Conservation (phyloP, 495 filamentous ascomycete genomes). For the Penicillium diatomitis region DNA sequence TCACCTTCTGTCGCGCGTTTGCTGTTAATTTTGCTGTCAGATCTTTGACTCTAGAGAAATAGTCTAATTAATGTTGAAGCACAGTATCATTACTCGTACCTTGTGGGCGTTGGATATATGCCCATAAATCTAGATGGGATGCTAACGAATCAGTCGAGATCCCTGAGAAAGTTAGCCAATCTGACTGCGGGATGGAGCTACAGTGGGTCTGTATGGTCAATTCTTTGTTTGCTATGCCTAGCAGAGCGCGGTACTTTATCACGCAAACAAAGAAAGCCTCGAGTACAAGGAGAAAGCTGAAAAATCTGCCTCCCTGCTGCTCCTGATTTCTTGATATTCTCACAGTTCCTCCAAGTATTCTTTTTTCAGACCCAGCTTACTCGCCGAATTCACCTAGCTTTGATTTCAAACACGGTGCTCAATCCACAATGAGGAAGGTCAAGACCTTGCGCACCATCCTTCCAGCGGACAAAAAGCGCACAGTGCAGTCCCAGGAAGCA, state of each 20-base stretch:
- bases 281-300: not conserved
- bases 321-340: not conserved
- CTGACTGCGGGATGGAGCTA: not conserved
- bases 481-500: not conserved
- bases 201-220: not conserved
- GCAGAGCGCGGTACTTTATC: not conserved
- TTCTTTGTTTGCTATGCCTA: slow-evolving; percentile 1
- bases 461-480: not conserved
- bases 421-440: not conserved
- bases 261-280: slow-evolving; percentile 2
- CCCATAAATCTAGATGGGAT: not conserved
- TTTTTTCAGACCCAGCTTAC: not conserved
- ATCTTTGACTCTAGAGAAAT: not conserved
- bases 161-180: not conserved
- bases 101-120: not conserved
- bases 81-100: not conserved
- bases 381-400: not conserved
- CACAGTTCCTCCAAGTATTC: not conserved
- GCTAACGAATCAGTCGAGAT: not conserved
- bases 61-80: not conserved
- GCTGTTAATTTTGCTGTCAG: slow-evolving; percentile 1
- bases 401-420: not conserved
- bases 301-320: not conserved
- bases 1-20: not conserved
- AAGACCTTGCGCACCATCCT: not conserved